Evolutionary conservation across 345 rosid species (phyloP).

Genomic region (Theobroma cacao): DNA sequence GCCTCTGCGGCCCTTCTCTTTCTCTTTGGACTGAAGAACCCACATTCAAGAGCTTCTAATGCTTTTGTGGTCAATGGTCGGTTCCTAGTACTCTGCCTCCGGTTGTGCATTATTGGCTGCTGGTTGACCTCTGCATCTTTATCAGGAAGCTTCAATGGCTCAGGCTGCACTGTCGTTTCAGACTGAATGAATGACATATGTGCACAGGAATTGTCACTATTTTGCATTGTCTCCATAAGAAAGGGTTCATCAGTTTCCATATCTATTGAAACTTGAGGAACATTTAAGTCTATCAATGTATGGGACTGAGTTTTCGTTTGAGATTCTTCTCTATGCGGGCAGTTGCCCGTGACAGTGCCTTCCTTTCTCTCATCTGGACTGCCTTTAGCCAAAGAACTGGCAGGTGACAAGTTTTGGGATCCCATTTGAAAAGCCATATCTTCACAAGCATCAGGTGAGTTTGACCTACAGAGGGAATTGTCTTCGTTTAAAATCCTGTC

Average conservation of each 20-base stretch:
- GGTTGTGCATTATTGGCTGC: neutral
- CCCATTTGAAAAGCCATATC: slow-evolving; percentile 23
- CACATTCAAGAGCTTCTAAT: slow-evolving; percentile 50
- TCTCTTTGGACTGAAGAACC: slow-evolving; percentile 32
- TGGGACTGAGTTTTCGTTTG: slow-evolving; percentile 25
- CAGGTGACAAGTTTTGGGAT: slow-evolving; percentile 35
- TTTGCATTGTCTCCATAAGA: slow-evolving; percentile 24
- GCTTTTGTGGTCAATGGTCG: slow-evolving; percentile 51
- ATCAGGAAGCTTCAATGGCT: slow-evolving; percentile 15
- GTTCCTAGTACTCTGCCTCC: slow-evolving; percentile 46
- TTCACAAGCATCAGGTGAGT: slow-evolving; percentile 35
- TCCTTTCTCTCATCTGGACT: slow-evolving; percentile 32
- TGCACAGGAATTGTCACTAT: slow-evolving; percentile 29
- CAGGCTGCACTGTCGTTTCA: slow-evolving; percentile 26
- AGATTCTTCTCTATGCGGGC: slow-evolving; percentile 23
- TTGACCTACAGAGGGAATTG: slow-evolving; percentile 25
- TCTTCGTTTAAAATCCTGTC: slow-evolving; percentile 29
- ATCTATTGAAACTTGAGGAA: slow-evolving; percentile 44
- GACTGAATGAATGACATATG: slow-evolving; percentile 25
- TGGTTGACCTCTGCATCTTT: neutral
- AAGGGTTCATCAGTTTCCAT: slow-evolving; percentile 27
- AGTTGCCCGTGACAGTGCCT: slow-evolving; percentile 18
- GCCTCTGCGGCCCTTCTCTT: slow-evolving; percentile 35
- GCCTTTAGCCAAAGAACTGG: slow-evolving; percentile 39
- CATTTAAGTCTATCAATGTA: slow-evolving; percentile 48